Conservation (phyloP, 371 early-diverging fungal species). For the Mucor piriformis region DNA sequence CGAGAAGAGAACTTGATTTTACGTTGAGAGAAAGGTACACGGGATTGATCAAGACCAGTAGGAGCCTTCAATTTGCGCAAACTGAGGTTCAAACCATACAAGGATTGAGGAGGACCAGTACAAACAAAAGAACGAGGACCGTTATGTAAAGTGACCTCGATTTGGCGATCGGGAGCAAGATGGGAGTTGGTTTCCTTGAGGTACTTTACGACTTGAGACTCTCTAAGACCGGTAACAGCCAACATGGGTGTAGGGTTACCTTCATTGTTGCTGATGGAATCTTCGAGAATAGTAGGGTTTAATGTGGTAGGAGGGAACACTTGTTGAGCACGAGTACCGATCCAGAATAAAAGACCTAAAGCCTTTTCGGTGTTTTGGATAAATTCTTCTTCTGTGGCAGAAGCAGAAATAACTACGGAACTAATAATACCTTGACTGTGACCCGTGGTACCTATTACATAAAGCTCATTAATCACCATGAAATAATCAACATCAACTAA, state of each 20-base stretch:
- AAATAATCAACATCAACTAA: neutral
- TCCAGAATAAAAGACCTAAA: conserved; percentile 87
- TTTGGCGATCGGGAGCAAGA: conserved; percentile 78
- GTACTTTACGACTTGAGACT: conserved; percentile 76
- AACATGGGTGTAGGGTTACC: conserved; percentile 96
- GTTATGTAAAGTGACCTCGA: conserved; percentile 85
- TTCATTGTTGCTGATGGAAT: conserved; percentile 87
- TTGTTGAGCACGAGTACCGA: conserved; percentile 88
- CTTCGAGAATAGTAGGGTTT: conserved; percentile 86
- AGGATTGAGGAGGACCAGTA: conserved; percentile 87
- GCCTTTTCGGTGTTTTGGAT: conserved; percentile 83
- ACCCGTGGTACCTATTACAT: conserved; percentile 78
- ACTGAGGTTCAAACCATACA: conserved; percentile 87
- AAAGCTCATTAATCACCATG: too few relatives aligned
- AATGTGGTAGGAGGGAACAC: conserved; percentile 88
- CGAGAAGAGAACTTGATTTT: conserved; percentile 85
- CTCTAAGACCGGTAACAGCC: conserved; percentile 77
- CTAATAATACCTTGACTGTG: conserved; percentile 95
- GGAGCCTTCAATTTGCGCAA: conserved; percentile 88
- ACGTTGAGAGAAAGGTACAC: conserved; percentile 85
- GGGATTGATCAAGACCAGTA: conserved; percentile 81
- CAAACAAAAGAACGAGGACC: conserved; percentile 86
- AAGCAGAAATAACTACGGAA: conserved; percentile 86
- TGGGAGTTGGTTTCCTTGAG: conserved; percentile 86
- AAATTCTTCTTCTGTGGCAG: conserved; percentile 83